Evolutionary conservation across 2,329 filamentous ascomycete genomes (phyloP), one percentile per base, ranked within the genome.

Genomic region (Triangularia setosa): DNA sequence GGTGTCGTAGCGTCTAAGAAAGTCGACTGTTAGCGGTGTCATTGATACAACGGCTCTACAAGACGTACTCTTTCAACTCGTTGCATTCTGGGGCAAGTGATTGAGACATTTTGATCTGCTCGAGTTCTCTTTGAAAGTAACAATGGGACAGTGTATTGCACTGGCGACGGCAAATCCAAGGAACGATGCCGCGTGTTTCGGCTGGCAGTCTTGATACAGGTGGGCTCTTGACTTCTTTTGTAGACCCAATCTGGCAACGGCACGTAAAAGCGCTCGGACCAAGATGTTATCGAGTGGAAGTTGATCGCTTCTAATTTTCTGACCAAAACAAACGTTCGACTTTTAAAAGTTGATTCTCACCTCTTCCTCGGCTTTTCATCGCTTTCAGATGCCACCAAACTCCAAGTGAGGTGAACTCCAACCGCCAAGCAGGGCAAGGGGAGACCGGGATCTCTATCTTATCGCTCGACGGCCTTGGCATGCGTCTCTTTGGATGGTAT

Each of bases 61-160:
- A 60, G 5, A 76, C 88, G 73, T 79, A 97, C 94, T 97, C 94
- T 80, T 98, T 98, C 69, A 94, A 86, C 74, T 96, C 90, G 72
- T 97, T 97, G 77, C 94, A 98, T 78, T 97, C 93, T 23, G 93
- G 90, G 58, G 94, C 93, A 71, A 99, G 84, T 59, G 95, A 99
- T 64, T 94, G 92, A 64, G 95, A 97, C 95, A 98, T 97, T 11
- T 66, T 79, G 71, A 59, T 8, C 4, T 5, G 3, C n/a, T 21
- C n/a, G n/a, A 2, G n/a, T 1, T 21, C 18, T 21, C 12, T 21
- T 21, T 48, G 8, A 8, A 12, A 11, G 11, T 21, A 48, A 23
- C 40, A 21, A 21, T 48, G 18, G 21, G 11, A 21, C n/a, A 21
- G n/a, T 40, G 33, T 40, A 40, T 6, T 40, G 12, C 5, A 40